Evolutionary conservation across 495 filamentous ascomycete genomes (phyloP).

Genomic region (Tuber microsphaerosporum): DNA sequence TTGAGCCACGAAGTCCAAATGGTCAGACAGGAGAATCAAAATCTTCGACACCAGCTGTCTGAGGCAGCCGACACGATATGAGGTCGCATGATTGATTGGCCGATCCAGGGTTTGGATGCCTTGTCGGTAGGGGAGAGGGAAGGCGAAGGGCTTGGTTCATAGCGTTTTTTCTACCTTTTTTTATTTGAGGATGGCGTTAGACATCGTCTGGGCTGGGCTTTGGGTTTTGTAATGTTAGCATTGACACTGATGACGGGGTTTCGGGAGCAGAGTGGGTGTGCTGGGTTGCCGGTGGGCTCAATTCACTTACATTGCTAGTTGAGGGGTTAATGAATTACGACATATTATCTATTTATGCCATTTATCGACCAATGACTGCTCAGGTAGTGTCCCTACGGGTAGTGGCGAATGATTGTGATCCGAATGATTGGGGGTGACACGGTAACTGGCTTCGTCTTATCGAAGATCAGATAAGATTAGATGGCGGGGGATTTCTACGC

Average conservation of each 20-base stretch:
- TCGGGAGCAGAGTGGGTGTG: background rate
- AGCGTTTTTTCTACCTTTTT: conserved; percentile 6
- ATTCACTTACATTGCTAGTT: background rate
- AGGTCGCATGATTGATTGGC: conserved; percentile 5
- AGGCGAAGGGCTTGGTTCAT: conserved; percentile 12
- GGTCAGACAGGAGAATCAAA: conserved; percentile 33
- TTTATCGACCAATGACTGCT: background rate
- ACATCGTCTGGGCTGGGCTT: background rate
- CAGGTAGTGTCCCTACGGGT: no score
- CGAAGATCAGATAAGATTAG: conserved; percentile 34
- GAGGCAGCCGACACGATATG: conserved; percentile 4
- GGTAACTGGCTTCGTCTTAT: background rate
- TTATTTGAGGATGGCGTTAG: conserved; percentile 2
- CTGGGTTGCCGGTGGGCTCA: no score
- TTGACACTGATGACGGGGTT: background rate
- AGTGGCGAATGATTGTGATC: background rate
- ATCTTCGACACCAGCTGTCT: conserved; percentile 28
- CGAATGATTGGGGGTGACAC: background rate
- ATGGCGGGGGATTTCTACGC: conserved; percentile 26
- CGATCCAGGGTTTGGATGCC: background rate
- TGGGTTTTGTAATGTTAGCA: background rate
- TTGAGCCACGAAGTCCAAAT: conserved; percentile 29
- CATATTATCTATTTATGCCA: background rate
- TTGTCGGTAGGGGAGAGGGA: background rate
- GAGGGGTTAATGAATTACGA: background rate